Evolutionary conservation across 2,329 filamentous ascomycete species (phyloP), one percentile per base, ranked within the genome.

Genomic region (Paecilomyces formosus): DNA sequence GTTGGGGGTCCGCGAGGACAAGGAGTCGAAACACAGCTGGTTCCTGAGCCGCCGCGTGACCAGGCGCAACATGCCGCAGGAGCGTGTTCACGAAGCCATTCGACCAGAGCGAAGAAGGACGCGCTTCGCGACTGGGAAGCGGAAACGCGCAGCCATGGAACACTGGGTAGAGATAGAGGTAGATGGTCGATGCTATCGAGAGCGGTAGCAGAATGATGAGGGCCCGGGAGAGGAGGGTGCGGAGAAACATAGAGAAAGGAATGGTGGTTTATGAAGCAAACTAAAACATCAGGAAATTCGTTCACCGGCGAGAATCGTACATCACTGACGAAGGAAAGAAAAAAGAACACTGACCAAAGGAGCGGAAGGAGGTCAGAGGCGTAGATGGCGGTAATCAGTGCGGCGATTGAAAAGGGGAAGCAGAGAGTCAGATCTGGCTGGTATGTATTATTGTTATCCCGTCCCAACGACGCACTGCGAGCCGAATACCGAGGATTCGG

Each of bases 1-100:
- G 84, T 73, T 97, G 93, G 4, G 93, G 93, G 72, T 97, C 93
- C 61, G 89, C 93, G 22, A 97, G 84, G 1, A 92, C 86, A 13
- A 97, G 86, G 2, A 97, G 84, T 59, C 93, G 85, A 69, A 97
- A 96, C 0, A 92, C 90, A 3, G 91, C 90, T 51, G 68, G 65
- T 58, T 35, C 61, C 58, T 56, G 26, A 28, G n/a, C 35, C 30
- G 21, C 55, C 58, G 18, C 58, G 52, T 58, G 28, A 22, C 63
- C 58, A 3, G 63, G 56, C 31, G 58, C 54, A 51, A 74, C 52
- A 58, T 78, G 76, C 62, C 76, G 71, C 18, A 67, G 62, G 54
- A 79, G 24, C 11, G 74, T 75, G 55, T 70, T 69, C 39, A 70
- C 57, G 59, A 74, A 68, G 13, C 72, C 61, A 59, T 64, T 63